Percentiles rank a stretch among this genome's conserved stretches.
phyloP scores from a whole-genome alignment of 768 basidiomycete genomes.

The Russula sp. region DNA sequence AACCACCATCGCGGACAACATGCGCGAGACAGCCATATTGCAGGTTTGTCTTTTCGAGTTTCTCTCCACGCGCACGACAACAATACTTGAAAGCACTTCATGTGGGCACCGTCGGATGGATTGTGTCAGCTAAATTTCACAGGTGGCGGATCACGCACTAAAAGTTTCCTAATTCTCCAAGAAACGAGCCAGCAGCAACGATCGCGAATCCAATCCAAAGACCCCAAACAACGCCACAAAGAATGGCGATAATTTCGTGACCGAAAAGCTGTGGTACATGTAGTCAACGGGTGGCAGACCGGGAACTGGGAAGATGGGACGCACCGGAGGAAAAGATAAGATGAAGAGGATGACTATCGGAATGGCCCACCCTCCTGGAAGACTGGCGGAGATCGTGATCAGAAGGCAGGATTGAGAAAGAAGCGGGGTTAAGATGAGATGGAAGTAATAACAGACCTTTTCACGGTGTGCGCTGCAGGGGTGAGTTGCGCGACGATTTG shows the following conservation, averaged over 20 bases:
- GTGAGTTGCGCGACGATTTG: conserved; percentile 67
- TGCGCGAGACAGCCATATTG: conserved; percentile 49
- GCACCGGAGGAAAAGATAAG: conserved; percentile 80
- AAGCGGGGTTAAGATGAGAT: conserved; percentile 4
- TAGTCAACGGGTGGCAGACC: background rate
- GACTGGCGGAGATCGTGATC: conserved; percentile 36
- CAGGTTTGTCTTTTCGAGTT: conserved; percentile 47
- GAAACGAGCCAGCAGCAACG: conserved; percentile 74
- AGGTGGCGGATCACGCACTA: conserved; percentile 50
- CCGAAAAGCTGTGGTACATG: conserved; percentile 66
- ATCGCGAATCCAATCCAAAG: conserved; percentile 85
- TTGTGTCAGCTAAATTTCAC: background rate
- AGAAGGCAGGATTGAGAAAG: background rate
- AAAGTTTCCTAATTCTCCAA: conserved; percentile 87
- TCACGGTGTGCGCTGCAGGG: conserved; percentile 63
- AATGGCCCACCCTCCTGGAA: conserved; percentile 65
- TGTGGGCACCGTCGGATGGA: background rate
- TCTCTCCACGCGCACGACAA: conserved; percentile 71
- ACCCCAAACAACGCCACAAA: conserved; percentile 91
- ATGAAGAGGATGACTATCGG: conserved; percentile 81
- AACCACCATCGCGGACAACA: conserved; percentile 83
- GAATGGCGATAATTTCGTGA: conserved; percentile 85
- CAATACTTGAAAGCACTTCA: conserved; percentile 78
- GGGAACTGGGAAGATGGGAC: conserved; percentile 26
- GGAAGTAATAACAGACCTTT: conserved; percentile 44